phyloP scores from a whole-genome alignment of 495 filamentous ascomycete species.

The Penicillium taxi region DNA sequence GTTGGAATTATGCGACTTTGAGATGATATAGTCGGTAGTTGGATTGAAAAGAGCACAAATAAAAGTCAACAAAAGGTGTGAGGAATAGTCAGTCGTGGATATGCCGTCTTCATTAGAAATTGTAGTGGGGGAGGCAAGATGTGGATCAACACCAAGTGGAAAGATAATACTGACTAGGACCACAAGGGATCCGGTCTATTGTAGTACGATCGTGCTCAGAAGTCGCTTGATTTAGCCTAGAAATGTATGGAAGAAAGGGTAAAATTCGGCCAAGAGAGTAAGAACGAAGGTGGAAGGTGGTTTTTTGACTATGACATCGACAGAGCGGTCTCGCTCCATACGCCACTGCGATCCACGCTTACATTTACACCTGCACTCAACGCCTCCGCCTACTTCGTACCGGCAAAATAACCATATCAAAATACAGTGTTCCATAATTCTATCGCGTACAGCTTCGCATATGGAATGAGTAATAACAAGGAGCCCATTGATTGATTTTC shows the following conservation, averaged over 20 bases:
- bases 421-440: slow-evolving; percentile 24
- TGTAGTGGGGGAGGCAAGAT: slow-evolving; percentile 20
- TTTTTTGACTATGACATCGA: slow-evolving; percentile 26
- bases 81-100: too few species aligned
- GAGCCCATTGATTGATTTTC: slow-evolving; percentile 14
- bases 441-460: slow-evolving; percentile 34
- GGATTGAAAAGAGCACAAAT: too few species aligned
- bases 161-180: slow-evolving; percentile 5
- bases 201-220: too few species aligned
- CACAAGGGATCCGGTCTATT: too few species aligned
- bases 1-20: too few species aligned
- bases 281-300: slow-evolving; percentile 8
- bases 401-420: slow-evolving; percentile 8
- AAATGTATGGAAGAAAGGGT: too few species aligned
- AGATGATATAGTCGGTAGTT: too few species aligned
- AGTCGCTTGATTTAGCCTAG: too few species aligned
- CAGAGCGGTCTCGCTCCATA: slow-evolving; percentile 21
- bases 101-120: too few species aligned
- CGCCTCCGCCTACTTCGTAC: too few species aligned
- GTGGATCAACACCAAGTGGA: slow-evolving; percentile 17
- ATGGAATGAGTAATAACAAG: slow-evolving; percentile 26
- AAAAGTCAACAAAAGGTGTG: too few species aligned
- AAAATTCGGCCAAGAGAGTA: too few species aligned
- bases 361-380: not conserved
- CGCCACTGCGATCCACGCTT: slow-evolving; percentile 22